Evolutionary conservation across 2,329 filamentous ascomycete species (phyloP), one percentile per base, ranked within the genome.

Genomic region (Sarocladium oryzae): DNA sequence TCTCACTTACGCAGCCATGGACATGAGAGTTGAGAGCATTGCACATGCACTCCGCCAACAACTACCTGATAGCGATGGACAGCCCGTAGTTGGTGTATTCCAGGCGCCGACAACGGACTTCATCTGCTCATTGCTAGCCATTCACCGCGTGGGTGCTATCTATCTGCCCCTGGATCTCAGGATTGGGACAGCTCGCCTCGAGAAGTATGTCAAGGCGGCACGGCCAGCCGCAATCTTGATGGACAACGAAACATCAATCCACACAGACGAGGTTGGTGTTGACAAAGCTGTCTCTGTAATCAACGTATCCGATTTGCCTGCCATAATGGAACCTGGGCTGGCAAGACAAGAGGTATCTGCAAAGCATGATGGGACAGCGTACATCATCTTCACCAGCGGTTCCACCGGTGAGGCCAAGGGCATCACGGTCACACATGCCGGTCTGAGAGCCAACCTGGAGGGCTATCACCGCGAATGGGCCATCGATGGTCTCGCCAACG

Each of bases 91-190:
- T 2, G 66, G 57, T 1, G 69, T 78, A 2, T 69, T 73, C 46
- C 66, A 69, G 33, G 49, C 70, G 4, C 62, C 74, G 0, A 54
- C 59, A 0, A 33, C 58, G 0, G 65, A 73, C 35, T 69, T 59
- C 59, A 53, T 70, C 4, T 64, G 55, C 49, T 69, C 67, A 0
- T 51, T 75, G 45, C 60, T 75, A 5, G 74, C 68, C n/a, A 70
- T 75, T 33, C 54, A 66, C 51, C 58, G 63, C 0, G 38, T 69
- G 8, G 72, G 71, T 0, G 63, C 55, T 2, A 56, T 64, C 1
- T 69, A 69, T 35, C 58, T 72, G 8, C 69, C 69, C 1, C 57
- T 78, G 0, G 75, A 78, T 50, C 43, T 60, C 1, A 53, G 58
- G 1, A 63, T 58, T 8, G 58, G 63, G 1, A 15, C 60, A 0